These are phyloP conservation scores for Botrytis fragariae DNA, from an alignment of 2,329 filamentous ascomycete species.

Conservation along the genomic window DNA sequence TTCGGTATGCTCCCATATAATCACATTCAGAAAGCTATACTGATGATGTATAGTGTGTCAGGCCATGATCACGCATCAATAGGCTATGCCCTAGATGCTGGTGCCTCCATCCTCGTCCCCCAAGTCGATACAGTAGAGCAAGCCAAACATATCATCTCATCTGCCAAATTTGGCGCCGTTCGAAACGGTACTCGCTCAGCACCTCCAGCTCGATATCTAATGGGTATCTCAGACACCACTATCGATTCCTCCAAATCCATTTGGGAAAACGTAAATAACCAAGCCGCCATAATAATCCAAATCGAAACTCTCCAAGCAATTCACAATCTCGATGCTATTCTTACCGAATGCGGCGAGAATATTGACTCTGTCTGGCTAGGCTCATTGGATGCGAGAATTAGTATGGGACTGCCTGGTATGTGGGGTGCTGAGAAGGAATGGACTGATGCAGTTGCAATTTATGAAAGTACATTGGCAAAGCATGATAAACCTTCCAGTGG, in stretches of 20 bases:
- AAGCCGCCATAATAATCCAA: slow-evolving; percentile 50
- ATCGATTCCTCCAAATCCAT: slow-evolving; percentile 40
- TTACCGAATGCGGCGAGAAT: slow-evolving; percentile 44
- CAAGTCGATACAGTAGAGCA: slow-evolving; percentile 50
- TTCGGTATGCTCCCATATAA: slow-evolving; percentile 39
- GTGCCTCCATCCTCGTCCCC: slow-evolving; percentile 48
- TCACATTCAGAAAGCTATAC: not conserved
- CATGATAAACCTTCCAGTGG: slow-evolving; percentile 45
- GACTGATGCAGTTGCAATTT: slow-evolving; percentile 42
- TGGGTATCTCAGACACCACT: slow-evolving; percentile 42
- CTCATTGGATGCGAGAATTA: slow-evolving; percentile 44
- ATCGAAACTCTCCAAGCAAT: slow-evolving; percentile 46
- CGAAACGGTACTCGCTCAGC: slow-evolving; percentile 45
- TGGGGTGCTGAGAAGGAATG: slow-evolving; percentile 44
- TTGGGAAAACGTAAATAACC: slow-evolving; percentile 45
- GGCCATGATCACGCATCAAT: slow-evolving; percentile 49
- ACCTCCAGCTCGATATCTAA: slow-evolving; percentile 45
- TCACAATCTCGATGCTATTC: slow-evolving; percentile 49
- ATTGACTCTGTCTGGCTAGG: slow-evolving; percentile 51
- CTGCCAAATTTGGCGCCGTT: slow-evolving; percentile 46
- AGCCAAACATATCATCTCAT: slow-evolving; percentile 44
- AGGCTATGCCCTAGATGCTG: slow-evolving; percentile 48
- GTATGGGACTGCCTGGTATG: slow-evolving; percentile 44
- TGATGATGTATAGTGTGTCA: slow-evolving; percentile 38
- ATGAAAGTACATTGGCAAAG: slow-evolving; percentile 44